Percentiles rank a stretch among this genome's conserved stretches.
Evolutionary conservation across 2,329 filamentous ascomycete genomes (phyloP).

Genomic region (Cytospora mali): DNA sequence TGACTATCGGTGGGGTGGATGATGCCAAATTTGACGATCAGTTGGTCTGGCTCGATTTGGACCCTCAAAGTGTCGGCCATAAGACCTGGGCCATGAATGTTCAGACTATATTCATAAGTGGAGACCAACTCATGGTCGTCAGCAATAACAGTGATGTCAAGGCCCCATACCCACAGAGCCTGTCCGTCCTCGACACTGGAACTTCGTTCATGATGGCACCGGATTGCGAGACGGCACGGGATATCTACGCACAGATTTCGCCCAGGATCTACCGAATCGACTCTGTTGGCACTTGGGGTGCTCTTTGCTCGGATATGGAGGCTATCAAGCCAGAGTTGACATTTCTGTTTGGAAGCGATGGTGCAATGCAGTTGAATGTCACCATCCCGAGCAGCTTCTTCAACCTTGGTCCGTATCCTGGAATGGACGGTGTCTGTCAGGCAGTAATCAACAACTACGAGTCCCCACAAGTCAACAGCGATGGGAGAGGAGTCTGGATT

Average conservation of each 20-base stretch:
- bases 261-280: slow-evolving; percentile 37
- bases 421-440: slow-evolving; percentile 35
- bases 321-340: slow-evolving; percentile 33
- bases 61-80: slow-evolving; percentile 22
- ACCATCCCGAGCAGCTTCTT: slow-evolving; percentile 35
- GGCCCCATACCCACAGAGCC: slow-evolving; percentile 17
- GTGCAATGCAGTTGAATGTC: slow-evolving; percentile 30
- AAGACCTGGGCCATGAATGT: slow-evolving; percentile 33
- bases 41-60: slow-evolving; percentile 32
- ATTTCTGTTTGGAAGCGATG: slow-evolving; percentile 34
- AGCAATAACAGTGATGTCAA: slow-evolving; percentile 17
- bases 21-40: slow-evolving; percentile 32
- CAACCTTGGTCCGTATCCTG: slow-evolving; percentile 38
- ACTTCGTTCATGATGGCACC: slow-evolving; percentile 37
- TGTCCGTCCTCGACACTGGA: slow-evolving; percentile 36
- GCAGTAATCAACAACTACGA: slow-evolving; percentile 33
- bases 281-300: slow-evolving; percentile 37
- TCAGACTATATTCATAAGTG: slow-evolving; percentile 33
- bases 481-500: slow-evolving; percentile 33
- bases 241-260: slow-evolving; percentile 36
- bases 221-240: slow-evolving; percentile 33
- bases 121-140: slow-evolving; percentile 22
- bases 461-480: slow-evolving; percentile 18
- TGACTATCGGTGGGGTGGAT: slow-evolving; percentile 38
- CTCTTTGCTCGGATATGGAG: slow-evolving; percentile 35